Percentiles rank a stretch among this genome's conserved stretches.
These are phyloP conservation scores for Talaromyces adpressus DNA, from an alignment of 495 filamentous ascomycete species.

Conservation along the genomic window DNA sequence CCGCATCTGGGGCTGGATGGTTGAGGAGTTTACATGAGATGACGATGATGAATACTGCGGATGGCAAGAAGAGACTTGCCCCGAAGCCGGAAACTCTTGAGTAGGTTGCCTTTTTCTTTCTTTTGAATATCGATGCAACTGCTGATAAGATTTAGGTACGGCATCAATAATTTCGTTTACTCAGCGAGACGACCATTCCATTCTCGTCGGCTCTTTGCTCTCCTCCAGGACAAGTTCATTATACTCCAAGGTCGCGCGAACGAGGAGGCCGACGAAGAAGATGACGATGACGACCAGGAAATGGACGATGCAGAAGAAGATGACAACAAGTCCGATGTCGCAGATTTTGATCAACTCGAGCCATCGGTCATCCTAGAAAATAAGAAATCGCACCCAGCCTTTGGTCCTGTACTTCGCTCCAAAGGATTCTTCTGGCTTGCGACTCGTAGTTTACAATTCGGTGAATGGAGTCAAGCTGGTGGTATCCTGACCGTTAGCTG, in stretches of 20 bases:
- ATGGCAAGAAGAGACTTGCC: conserved; percentile 33
- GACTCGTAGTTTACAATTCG: conserved; percentile 36
- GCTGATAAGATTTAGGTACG: conserved; percentile 28
- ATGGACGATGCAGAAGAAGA: conserved; percentile 22
- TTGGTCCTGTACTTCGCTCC: conserved; percentile 36
- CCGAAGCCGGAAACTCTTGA: conserved; percentile 52
- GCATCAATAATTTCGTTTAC: conserved; percentile 52
- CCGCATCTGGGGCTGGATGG: conserved; percentile 40
- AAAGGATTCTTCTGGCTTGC: conserved; percentile 44
- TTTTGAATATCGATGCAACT: background rate
- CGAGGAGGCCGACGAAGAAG: conserved; percentile 27
- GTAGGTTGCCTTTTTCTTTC: conserved; percentile 18
- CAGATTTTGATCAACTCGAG: conserved; percentile 31
- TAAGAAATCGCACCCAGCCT: conserved; percentile 34
- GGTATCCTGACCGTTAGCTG: conserved; percentile 50
- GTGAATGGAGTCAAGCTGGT: conserved; percentile 56
- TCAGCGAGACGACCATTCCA: conserved; percentile 45
- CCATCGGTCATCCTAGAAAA: conserved; percentile 33
- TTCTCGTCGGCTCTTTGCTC: conserved; percentile 38
- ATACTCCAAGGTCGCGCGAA: conserved; percentile 38
- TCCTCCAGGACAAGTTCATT: conserved; percentile 50
- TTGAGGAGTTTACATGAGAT: conserved; percentile 44
- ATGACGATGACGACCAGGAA: conserved; percentile 29
- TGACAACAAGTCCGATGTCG: conserved; percentile 15
- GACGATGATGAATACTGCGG: conserved; percentile 33